Evolutionary conservation across 129 eudicot species (phyloP).

Genomic region (Smallanthus sonchifolius): DNA sequence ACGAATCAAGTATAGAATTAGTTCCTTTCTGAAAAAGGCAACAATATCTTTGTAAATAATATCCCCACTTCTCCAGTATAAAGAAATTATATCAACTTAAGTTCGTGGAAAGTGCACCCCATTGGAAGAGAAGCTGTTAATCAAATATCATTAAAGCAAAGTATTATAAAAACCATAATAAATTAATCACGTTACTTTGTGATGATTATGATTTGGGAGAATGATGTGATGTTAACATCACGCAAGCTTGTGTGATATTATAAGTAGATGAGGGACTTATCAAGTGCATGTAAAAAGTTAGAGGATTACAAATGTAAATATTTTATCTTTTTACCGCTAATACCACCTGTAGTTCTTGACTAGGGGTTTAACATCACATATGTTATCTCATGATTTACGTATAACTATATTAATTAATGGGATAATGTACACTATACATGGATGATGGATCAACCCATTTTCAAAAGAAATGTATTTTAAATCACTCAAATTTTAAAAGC

Average conservation of each 20-base stretch:
- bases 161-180: neutral
- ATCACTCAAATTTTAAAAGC: neutral
- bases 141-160: neutral
- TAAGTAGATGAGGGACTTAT: neutral
- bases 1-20: conserved; percentile 19
- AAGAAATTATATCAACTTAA: neutral
- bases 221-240: neutral
- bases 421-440: neutral
- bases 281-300: neutral
- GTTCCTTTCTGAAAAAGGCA: conserved; percentile 21
- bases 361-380: no score
- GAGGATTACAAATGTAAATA: no score
- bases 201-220: neutral
- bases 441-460: neutral
- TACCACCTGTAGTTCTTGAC: no score
- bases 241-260: neutral
- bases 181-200: neutral
- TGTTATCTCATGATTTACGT: neutral
- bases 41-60: conserved; percentile 5
- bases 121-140: conserved; percentile 1
- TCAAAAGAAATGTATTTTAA: neutral
- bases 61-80: neutral
- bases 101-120: neutral
- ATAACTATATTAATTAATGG: neutral
- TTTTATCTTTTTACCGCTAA: no score